Percentiles rank a stretch among this genome's conserved stretches.
Evolutionary conservation across 192 early-diverging fungal species (phyloP).

Genomic region (Dimargaris verticillata): DNA sequence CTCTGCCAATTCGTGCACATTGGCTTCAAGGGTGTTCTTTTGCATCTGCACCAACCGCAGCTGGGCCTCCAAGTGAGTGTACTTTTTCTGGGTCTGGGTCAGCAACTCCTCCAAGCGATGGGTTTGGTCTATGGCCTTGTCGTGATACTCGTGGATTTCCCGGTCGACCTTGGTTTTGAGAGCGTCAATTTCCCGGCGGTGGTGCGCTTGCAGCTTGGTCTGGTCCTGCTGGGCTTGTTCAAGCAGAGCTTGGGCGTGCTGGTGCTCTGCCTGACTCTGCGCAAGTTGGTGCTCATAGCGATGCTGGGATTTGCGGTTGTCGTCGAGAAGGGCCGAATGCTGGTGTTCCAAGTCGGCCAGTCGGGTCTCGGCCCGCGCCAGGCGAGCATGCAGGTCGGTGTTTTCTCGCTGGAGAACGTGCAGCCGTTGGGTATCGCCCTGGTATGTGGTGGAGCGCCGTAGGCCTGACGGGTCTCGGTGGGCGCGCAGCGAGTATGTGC

Average conservation of each 20-base stretch:
- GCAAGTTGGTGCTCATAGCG: neutral
- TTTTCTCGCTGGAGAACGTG: neutral
- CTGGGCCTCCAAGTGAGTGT: conserved; percentile 3
- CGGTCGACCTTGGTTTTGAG: neutral
- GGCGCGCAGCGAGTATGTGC: neutral
- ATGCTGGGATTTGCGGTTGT: neutral
- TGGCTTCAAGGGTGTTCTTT: neutral
- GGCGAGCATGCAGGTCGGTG: neutral
- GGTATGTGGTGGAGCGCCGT: conserved; percentile 2
- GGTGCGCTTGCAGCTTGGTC: neutral
- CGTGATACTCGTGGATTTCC: neutral
- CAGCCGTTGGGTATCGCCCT: neutral
- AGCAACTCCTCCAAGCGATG: neutral
- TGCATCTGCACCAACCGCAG: conserved; percentile 11
- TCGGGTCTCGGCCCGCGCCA: neutral
- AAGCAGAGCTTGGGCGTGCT: conserved; percentile 3
- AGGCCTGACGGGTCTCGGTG: neutral
- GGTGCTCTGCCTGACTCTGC: neutral
- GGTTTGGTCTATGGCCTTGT: too few relatives aligned
- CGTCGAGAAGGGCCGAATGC: neutral
- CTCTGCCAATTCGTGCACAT: conserved; percentile 2
- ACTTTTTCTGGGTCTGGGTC: neutral
- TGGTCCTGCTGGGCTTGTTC: conserved; percentile 1
- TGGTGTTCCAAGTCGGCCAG: neutral
- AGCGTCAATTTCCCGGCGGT: conserved; percentile 1